phyloP scores from a whole-genome alignment of 441 rosid genomes.

The Erodium texanum region DNA sequence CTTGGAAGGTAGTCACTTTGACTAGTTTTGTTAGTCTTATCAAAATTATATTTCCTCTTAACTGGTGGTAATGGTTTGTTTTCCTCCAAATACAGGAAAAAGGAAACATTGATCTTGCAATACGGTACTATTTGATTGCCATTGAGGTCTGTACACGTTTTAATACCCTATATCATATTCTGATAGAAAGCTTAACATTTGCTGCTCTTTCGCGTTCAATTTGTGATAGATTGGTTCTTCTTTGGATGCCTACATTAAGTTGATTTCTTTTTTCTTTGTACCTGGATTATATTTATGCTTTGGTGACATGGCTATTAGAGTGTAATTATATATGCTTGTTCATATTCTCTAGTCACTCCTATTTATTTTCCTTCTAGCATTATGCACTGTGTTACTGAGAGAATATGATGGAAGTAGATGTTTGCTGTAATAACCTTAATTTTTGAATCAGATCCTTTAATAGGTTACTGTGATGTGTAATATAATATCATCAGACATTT shows the following conservation, averaged over 20 bases:
- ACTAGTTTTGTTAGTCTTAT: neutral
- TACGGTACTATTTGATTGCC: slow-evolving; percentile 83
- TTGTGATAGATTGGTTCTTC: neutral
- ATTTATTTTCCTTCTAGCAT: neutral
- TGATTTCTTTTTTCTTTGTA: neutral
- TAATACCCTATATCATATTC: neutral
- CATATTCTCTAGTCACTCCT: neutral
- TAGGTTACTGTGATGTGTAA: neutral
- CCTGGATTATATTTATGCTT: neutral
- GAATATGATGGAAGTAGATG: neutral
- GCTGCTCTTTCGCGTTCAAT: neutral
- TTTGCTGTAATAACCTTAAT: neutral
- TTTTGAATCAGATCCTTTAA: neutral
- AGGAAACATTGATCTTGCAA: slow-evolving; percentile 86
- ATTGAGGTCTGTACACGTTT: slow-evolving; percentile 66
- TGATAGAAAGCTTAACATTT: neutral
- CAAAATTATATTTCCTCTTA: neutral
- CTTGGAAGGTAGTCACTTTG: slow-evolving; percentile 76
- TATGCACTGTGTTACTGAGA: neutral
- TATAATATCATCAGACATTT: neutral
- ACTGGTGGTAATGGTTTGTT: neutral
- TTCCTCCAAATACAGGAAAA: slow-evolving; percentile 53
- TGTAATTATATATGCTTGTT: neutral
- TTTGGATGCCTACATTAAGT: neutral
- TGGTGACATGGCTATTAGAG: neutral